Conservation (phyloP, 106 monocot species). For the Vanilla planifolia region DNA sequence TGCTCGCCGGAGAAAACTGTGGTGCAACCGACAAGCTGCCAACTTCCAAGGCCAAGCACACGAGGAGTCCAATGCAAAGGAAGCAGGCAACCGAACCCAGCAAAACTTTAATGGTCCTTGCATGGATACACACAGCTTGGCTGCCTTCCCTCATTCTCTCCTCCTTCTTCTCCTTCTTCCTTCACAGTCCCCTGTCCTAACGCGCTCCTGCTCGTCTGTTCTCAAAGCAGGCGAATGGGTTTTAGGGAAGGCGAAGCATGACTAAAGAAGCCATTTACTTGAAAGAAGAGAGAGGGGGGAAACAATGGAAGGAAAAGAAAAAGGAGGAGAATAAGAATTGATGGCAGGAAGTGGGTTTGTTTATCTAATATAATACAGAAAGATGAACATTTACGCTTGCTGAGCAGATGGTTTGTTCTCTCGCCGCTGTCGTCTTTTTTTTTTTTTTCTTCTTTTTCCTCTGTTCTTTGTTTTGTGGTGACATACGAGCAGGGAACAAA, state of each 20-base stretch:
- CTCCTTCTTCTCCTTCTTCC: neutral
- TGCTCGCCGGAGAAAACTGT: neutral
- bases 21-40: neutral
- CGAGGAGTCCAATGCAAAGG: neutral
- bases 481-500: too few species aligned
- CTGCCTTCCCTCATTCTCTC: neutral
- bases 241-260: neutral
- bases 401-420: too few species aligned
- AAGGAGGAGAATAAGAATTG: neutral
- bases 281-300: neutral
- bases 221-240: neutral
- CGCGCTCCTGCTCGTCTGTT: neutral
- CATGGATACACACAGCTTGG: neutral
- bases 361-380: neutral
- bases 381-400: too few species aligned
- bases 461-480: too few species aligned
- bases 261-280: neutral
- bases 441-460: too few species aligned
- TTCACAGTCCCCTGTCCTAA: neutral
- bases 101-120: neutral
- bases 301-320: neutral
- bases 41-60: neutral
- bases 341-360: neutral
- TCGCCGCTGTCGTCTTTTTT: too few species aligned
- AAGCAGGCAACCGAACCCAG: neutral